These are phyloP conservation scores for Fusarium sp. DNA, from an alignment of 2,329 filamentous ascomycete species.

Conservation along the genomic window DNA sequence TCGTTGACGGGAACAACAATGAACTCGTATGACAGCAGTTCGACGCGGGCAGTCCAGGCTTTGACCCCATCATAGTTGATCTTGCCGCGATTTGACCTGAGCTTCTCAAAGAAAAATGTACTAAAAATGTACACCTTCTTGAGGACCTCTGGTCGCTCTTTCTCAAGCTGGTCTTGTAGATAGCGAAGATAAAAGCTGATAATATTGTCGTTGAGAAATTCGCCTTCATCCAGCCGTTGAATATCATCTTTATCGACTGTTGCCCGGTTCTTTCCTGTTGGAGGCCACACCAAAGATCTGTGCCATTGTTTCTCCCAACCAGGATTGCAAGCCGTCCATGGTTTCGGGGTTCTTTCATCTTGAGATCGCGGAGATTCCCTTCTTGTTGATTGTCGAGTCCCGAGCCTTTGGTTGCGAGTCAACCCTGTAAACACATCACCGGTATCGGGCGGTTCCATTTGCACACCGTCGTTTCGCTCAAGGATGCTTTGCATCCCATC, in stretches of 20 bases:
- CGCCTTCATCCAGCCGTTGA: conserved; percentile 77
- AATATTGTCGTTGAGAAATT: conserved; percentile 92
- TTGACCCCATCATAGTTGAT: conserved; percentile 88
- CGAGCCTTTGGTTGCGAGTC: conserved; percentile 19
- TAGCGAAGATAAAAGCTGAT: conserved; percentile 87
- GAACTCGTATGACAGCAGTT: conserved; percentile 87
- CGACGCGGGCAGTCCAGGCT: conserved; percentile 85
- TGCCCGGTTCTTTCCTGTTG: conserved; percentile 65
- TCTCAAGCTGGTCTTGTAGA: conserved; percentile 68
- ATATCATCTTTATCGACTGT: conserved; percentile 78
- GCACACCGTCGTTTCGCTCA: neutral
- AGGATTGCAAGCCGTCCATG: conserved; percentile 62
- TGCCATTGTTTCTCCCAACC: conserved; percentile 63
- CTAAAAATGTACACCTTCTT: conserved; percentile 87
- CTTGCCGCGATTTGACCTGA: conserved; percentile 67
- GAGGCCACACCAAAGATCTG: conserved; percentile 68
- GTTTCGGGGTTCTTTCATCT: conserved; percentile 28
- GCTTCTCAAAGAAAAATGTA: conserved; percentile 86
- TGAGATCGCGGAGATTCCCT: conserved; percentile 24
- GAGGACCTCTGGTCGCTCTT: conserved; percentile 61
- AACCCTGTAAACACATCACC: neutral
- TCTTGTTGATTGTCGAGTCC: conserved; percentile 39
- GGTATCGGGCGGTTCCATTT: neutral
- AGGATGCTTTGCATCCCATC: conserved; percentile 35
- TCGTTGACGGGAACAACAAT: conserved; percentile 94